A percentile compares a stretch with the other conserved stretches of the same genome.
These are phyloP conservation scores for Cercospora berteroae DNA, from an alignment of 2,329 filamentous ascomycete species.

Conservation along the genomic window DNA sequence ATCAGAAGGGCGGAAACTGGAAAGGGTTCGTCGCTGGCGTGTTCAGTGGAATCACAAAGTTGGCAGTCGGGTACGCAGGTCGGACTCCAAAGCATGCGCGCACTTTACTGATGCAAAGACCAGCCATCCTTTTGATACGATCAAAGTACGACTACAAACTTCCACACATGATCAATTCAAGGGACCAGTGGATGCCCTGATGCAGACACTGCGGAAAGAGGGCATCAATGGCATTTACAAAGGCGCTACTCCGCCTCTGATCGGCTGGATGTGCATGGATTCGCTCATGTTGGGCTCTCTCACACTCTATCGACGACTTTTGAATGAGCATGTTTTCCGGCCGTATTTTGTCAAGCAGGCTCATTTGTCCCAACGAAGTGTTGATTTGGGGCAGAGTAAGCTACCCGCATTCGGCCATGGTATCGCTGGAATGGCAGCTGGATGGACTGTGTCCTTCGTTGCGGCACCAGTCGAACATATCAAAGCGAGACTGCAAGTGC, in stretches of 20 bases:
- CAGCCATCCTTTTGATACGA: slow-evolving; percentile 82
- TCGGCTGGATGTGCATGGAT: slow-evolving; percentile 99
- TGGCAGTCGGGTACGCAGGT: slow-evolving; percentile 60
- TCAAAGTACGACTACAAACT: slow-evolving; percentile 95
- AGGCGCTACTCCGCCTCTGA: slow-evolving; percentile 71
- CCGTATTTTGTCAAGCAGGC: slow-evolving; percentile 31
- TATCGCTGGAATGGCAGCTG: slow-evolving; percentile 81
- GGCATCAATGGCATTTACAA: slow-evolving; percentile 83
- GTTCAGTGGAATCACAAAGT: slow-evolving; percentile 88
- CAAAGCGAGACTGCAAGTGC: slow-evolving; percentile 89
- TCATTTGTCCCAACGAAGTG: slow-evolving; percentile 26
- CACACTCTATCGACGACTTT: slow-evolving; percentile 80
- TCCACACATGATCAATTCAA: slow-evolving; percentile 73
- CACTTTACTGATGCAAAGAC: slow-evolving; percentile 22
- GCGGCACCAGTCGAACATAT: slow-evolving; percentile 93
- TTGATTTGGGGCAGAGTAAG: slow-evolving; percentile 42
- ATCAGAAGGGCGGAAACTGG: slow-evolving; percentile 58
- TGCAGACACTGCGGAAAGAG: slow-evolving; percentile 82
- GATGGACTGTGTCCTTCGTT: slow-evolving; percentile 86
- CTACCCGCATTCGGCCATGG: slow-evolving; percentile 80
- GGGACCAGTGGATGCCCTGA: slow-evolving; percentile 80
- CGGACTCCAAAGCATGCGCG: neutral
- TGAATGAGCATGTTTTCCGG: slow-evolving; percentile 77
- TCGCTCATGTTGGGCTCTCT: slow-evolving; percentile 86
- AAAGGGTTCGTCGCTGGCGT: slow-evolving; percentile 97